Percentiles rank a stretch among this genome's conserved stretches.
Evolutionary conservation across 2,329 filamentous ascomycete species (phyloP).

Genomic region (Ceratocystis smalleyi): DNA sequence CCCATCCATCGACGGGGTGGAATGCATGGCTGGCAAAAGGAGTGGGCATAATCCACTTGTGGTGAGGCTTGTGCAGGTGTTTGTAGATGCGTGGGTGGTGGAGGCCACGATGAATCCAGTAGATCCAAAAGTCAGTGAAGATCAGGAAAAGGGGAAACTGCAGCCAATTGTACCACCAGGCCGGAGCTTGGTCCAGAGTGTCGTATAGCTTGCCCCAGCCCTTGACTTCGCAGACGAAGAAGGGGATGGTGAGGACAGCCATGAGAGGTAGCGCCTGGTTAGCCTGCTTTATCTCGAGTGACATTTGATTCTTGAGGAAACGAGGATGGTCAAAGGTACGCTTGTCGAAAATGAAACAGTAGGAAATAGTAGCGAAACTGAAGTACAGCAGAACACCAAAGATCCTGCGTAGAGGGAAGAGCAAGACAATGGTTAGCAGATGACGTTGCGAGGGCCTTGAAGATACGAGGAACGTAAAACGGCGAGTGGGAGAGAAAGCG

Average conservation of each 20-base stretch:
- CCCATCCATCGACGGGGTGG: slow-evolving; percentile 82
- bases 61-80: slow-evolving; percentile 84
- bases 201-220: slow-evolving; percentile 84
- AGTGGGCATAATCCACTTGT: slow-evolving; percentile 99
- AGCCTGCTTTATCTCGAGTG: slow-evolving; percentile 70
- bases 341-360: slow-evolving; percentile 83
- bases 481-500: background rate
- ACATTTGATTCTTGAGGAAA: slow-evolving; percentile 86
- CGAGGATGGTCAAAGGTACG: slow-evolving; percentile 76
- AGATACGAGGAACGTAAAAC: background rate
- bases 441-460: background rate
- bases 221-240: slow-evolving; percentile 69
- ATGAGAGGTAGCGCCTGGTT: slow-evolving; percentile 64
- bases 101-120: slow-evolving; percentile 77
- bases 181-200: slow-evolving; percentile 56
- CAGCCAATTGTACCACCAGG: slow-evolving; percentile 58
- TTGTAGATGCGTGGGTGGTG: slow-evolving; percentile 71
- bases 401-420: slow-evolving; percentile 39
- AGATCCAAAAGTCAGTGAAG: slow-evolving; percentile 83
- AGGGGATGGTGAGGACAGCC: slow-evolving; percentile 63
- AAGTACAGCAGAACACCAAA: slow-evolving; percentile 80
- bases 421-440: slow-evolving; percentile 2
- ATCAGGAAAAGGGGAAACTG: slow-evolving; percentile 86
- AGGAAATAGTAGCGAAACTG: slow-evolving; percentile 66
- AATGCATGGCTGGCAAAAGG: slow-evolving; percentile 88